Base-by-base conservation (phyloP, 208 protist species). In the Naegleria gruberi region DNA sequence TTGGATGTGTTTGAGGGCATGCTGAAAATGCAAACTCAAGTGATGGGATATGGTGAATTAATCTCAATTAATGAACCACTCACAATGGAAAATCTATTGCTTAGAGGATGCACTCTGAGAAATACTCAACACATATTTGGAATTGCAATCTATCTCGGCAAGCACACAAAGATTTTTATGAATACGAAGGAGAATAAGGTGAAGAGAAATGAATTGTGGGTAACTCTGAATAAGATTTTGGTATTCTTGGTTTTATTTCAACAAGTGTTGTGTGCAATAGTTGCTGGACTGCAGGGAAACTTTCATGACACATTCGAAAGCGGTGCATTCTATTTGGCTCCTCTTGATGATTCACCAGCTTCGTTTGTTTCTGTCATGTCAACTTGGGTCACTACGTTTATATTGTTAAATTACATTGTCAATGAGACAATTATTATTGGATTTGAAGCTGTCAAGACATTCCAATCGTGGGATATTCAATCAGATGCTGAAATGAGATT, bases 61-160 rank as follows among this genome's bases (percentile, higher is more conserved):
- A 10, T 65, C 51, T 23, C 51, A 65, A 65, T 65, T 65, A 65
- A 65, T 10, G 51, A 65, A 43, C 41, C 91, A n/a, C 47, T 84
- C 5, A 17, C 10, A 19, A 77, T 92, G 30, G 91, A 85, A 6
- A 73, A 96, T 45, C 19, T 96, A 43, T n/a, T 95, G 0, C 87
- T 95, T 0, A 89, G 94, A 40, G 93, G 93, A 51, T 93, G 90
- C 41, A 81, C 82, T 4, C 26, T 95, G 0, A 89, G 91, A 44
- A 95, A 96, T 74, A 95, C 94, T 41, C 37, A 91, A 34, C 94
- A 85, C 37, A 45, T 94, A 0, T 89, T 93, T 45, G 94, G 94
- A 12, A 10, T 94, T 0, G 93, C 93, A 4, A 86, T 94, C 15
- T 95, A 94, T 45, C 93, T 94, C 37, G 92, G 94, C 23, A 85